These are phyloP conservation scores for Blastocystis sp. DNA, from an alignment of 352 stramenopile species.

Conservation along the genomic window DNA sequence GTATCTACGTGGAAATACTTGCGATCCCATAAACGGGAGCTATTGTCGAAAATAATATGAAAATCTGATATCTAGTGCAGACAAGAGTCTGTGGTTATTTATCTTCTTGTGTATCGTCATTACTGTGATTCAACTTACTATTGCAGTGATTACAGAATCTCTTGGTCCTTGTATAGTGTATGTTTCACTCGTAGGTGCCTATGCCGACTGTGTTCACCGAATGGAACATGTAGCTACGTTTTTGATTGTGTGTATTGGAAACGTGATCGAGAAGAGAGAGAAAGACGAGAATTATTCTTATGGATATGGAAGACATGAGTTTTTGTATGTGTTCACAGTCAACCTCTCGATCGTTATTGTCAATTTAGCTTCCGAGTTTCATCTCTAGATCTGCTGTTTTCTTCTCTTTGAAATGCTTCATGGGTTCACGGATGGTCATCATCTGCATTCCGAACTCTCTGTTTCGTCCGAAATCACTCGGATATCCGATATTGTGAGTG, in stretches of 20 bases:
- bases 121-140: background rate
- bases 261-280: background rate
- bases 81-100: constrained; percentile 35
- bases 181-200: background rate
- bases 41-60: background rate
- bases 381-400: constrained; percentile 21
- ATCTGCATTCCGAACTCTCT: background rate
- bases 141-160: background rate
- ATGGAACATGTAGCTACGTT: background rate
- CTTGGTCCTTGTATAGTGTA: background rate
- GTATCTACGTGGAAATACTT: constrained; percentile 15
- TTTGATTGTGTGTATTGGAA: constrained; percentile 16
- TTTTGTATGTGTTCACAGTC: constrained; percentile 16
- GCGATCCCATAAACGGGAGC: background rate
- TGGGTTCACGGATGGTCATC: constrained; percentile 20
- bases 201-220: constrained; percentile 42
- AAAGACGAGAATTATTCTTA: background rate
- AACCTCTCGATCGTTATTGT: constrained; percentile 14
- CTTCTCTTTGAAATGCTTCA: constrained; percentile 39
- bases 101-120: background rate
- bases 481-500: background rate
- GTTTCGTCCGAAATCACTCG: background rate
- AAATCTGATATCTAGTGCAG: background rate
- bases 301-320: constrained; percentile 38
- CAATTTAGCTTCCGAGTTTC: background rate